Base-by-base conservation (phyloP, 169 alveolate species). In the Plasmodium billcollinsi region DNA sequence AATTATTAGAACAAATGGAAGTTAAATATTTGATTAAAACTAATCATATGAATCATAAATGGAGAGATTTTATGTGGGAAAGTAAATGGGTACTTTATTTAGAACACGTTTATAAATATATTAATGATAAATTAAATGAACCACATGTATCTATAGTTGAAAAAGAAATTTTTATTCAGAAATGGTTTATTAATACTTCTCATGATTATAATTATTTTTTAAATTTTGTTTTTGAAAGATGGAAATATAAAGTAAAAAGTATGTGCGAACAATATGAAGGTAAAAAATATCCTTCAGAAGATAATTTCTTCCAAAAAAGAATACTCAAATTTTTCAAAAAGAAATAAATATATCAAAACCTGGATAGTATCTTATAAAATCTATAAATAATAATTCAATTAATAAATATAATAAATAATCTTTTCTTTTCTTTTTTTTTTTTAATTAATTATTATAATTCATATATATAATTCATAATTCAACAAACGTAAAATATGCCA, bases 201-300 rank as follows among this genome's bases (percentile, higher is more conserved):
- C 11, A 20, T 39, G 78, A 70, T 70, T 70, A 39, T 70, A 45
- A 70, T 15, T 11, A 39, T 14, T 70, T 70, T 70, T 33, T 70
- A 70, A 70, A 45, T 12, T 62, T 3, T 47, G 78, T 70, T 24
- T 20, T 20, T 2, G 62, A 9, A 29, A 7, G 29, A 70, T 70
- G 78, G 66, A 45, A 47, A 39, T 14, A 43, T 3, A 45, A 66
- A 2, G n/a, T 15, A 15, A 52, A 52, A 15, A 52, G 7, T 8
- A 8, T 8, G 62, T 15, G n/a, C 20, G 18, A 52, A 15, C 1
- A 52, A 15, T 52, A 52, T 12, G 21, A 52, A 52, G 7, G 62
- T 14, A 14, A 15, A 59, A 59, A 59, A 15, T 9, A 59, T 59
- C 15, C 15, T 15, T 15, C 21, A 20, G 26, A 59, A n/a, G 24